Conservation (phyloP, 2,329 filamentous ascomycete species). For the Dothistroma pini region DNA sequence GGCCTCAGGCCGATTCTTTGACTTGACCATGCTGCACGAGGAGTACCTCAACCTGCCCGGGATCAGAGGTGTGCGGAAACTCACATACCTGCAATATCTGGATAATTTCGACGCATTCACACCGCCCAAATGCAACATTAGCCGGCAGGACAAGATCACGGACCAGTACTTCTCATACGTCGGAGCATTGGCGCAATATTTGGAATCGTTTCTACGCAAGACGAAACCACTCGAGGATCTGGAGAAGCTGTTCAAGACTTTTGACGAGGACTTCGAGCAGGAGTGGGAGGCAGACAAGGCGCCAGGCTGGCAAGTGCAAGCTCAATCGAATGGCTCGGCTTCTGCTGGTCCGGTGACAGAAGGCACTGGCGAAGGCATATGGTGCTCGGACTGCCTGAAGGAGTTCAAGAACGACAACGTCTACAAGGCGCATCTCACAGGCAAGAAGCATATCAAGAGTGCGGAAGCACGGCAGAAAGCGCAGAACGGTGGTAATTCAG, state of each 20-base stretch:
- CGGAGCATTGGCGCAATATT: conserved; percentile 71
- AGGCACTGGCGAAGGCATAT: conserved; percentile 65
- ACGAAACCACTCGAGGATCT: conserved; percentile 83
- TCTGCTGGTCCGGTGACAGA: conserved; percentile 45
- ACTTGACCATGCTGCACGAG: conserved; percentile 80
- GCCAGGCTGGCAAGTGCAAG: conserved; percentile 66
- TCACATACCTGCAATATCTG: conserved; percentile 89
- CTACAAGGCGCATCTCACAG: conserved; percentile 81
- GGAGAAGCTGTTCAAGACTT: conserved; percentile 68
- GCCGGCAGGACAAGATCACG: conserved; percentile 78
- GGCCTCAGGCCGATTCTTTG: conserved; percentile 86
- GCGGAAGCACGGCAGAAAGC: conserved; percentile 60
- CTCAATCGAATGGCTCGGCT: conserved; percentile 24
- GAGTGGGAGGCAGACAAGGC: conserved; percentile 78
- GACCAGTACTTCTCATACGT: conserved; percentile 92
- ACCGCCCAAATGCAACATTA: conserved; percentile 68
- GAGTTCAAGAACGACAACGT: conserved; percentile 95
- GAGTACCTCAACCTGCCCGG: conserved; percentile 84
- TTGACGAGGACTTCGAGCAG: conserved; percentile 79
- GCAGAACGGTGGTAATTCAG: conserved; percentile 27
- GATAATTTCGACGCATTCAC: conserved; percentile 86
- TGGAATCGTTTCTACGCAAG: conserved; percentile 82
- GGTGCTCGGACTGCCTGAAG: conserved; percentile 89
- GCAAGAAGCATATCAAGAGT: conserved; percentile 89
- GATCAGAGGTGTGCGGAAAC: conserved; percentile 61